These are phyloP conservation scores for Phialocephala subalpina DNA, from an alignment of 2,329 filamentous ascomycete species.

Conservation along the genomic window DNA sequence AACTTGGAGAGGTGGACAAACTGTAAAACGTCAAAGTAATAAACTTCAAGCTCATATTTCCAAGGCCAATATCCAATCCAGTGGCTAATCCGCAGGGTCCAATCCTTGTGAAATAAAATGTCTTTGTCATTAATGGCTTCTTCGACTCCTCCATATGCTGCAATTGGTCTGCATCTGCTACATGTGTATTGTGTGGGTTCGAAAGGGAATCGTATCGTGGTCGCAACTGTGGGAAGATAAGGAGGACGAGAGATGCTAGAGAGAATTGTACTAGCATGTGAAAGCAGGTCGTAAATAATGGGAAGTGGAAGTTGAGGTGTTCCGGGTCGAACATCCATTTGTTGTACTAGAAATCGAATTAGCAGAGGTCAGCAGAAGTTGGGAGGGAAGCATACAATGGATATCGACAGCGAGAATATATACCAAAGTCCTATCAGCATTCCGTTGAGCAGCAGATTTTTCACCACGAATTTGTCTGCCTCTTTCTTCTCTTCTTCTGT, in stretches of 20 bases:
- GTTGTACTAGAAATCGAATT: conserved; percentile 76
- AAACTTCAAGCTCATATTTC: conserved; percentile 95
- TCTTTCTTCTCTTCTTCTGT: conserved; percentile 78
- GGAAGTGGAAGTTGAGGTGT: conserved; percentile 89
- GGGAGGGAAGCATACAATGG: conserved; percentile 68
- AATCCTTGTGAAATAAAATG: conserved; percentile 92
- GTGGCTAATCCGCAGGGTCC: conserved; percentile 92
- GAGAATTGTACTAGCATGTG: conserved; percentile 97
- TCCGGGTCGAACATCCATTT: conserved; percentile 98
- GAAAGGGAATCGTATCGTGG: conserved; percentile 59
- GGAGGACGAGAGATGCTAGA: conserved; percentile 80
- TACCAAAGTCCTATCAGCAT: conserved; percentile 87
- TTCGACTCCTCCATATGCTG: conserved; percentile 42
- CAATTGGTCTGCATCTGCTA: conserved; percentile 39
- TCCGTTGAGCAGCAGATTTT: conserved; percentile 75
- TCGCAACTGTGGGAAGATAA: conserved; percentile 82
- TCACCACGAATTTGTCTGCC: conserved; percentile 77
- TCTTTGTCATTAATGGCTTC: conserved; percentile 77
- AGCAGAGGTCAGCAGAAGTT: conserved; percentile 12
- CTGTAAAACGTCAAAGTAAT: conserved; percentile 97
- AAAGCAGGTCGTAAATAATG: conserved; percentile 91
- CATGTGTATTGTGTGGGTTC: conserved; percentile 43
- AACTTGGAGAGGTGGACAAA: conserved; percentile 49
- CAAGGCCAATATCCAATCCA: conserved; percentile 92
- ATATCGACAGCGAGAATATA: conserved; percentile 91